phyloP scores from a whole-genome alignment of 352 stramenopile genomes.

The Phytophthora macrochlamydospora region DNA sequence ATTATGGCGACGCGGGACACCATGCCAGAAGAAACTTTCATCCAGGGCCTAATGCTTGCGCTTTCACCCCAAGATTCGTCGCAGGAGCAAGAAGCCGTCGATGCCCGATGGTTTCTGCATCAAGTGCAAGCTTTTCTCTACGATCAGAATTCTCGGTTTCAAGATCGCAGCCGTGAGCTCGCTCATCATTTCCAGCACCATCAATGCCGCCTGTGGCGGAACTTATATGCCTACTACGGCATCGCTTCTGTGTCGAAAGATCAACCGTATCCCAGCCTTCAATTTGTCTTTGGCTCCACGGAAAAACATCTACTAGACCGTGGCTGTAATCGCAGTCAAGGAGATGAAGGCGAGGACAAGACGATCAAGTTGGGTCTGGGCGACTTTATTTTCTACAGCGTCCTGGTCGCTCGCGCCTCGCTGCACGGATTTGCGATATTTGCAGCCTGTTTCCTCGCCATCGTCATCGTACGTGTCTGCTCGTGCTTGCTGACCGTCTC shows the following conservation, averaged over 20 bases:
- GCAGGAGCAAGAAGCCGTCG: slow-evolving; percentile 4
- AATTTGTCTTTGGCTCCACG: slow-evolving; percentile 30
- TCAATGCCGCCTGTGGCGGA: slow-evolving; percentile 48
- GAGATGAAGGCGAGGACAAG: slow-evolving; percentile 45
- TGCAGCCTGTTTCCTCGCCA: slow-evolving; percentile 88
- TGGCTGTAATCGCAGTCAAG: slow-evolving; percentile 32
- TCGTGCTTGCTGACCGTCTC: background rate
- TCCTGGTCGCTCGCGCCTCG: slow-evolving; percentile 94
- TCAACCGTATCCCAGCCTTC: slow-evolving; percentile 41
- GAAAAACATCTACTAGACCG: slow-evolving; percentile 22
- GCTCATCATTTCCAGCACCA: slow-evolving; percentile 35
- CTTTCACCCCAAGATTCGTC: background rate
- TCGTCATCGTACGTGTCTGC: slow-evolving; percentile 85
- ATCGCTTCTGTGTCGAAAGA: slow-evolving; percentile 33
- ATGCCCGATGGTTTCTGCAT: slow-evolving; percentile 27
- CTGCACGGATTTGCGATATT: slow-evolving; percentile 93
- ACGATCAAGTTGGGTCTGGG: slow-evolving; percentile 92
- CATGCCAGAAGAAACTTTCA: slow-evolving; percentile 26
- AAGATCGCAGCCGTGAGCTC: slow-evolving; percentile 33
- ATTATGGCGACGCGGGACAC: slow-evolving; percentile 20
- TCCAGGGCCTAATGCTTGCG: slow-evolving; percentile 22
- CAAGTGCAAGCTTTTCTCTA: slow-evolving; percentile 51
- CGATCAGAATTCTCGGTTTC: slow-evolving; percentile 43
- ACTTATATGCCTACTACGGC: slow-evolving; percentile 53
- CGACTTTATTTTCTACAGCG: slow-evolving; percentile 99